Conservation (phyloP, 2,329 filamentous ascomycete genomes). For the Claviceps humidiphila region DNA sequence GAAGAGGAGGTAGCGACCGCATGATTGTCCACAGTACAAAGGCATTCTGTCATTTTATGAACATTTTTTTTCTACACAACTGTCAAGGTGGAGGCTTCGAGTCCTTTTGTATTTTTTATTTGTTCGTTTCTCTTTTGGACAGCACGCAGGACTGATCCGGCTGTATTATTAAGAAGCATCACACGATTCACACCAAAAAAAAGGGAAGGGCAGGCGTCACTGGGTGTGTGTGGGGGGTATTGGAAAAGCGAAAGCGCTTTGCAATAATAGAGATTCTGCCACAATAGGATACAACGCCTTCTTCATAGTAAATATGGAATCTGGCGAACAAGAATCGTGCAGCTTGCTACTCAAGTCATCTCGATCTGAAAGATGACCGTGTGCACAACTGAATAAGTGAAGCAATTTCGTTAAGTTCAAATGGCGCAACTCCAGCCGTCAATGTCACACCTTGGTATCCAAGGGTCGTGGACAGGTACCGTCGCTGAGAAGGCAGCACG, state of each 20-base stretch:
- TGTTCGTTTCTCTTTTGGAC: slow-evolving; percentile 1
- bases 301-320: neutral
- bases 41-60: slow-evolving; percentile 12
- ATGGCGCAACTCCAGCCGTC: too few species aligned
- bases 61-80: slow-evolving; percentile 11
- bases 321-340: too few species aligned
- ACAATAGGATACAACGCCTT: slow-evolving; percentile 4
- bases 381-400: too few species aligned
- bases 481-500: too few species aligned
- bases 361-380: too few species aligned
- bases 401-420: too few species aligned
- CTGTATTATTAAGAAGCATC: slow-evolving; percentile 1
- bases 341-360: too few species aligned
- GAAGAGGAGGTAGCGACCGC: too few species aligned
- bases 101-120: neutral
- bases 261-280: slow-evolving; percentile 1
- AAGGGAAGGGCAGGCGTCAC: neutral
- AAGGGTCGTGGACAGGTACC: too few species aligned
- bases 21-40: neutral
- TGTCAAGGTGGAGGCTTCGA: slow-evolving; percentile 1
- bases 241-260: neutral
- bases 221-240: neutral
- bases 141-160: neutral
- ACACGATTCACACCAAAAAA: neutral
- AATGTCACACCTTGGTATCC: too few species aligned